These are phyloP conservation scores for Nyssa sinensis DNA, from an alignment of 148 eudicot species.

Conservation along the genomic window DNA sequence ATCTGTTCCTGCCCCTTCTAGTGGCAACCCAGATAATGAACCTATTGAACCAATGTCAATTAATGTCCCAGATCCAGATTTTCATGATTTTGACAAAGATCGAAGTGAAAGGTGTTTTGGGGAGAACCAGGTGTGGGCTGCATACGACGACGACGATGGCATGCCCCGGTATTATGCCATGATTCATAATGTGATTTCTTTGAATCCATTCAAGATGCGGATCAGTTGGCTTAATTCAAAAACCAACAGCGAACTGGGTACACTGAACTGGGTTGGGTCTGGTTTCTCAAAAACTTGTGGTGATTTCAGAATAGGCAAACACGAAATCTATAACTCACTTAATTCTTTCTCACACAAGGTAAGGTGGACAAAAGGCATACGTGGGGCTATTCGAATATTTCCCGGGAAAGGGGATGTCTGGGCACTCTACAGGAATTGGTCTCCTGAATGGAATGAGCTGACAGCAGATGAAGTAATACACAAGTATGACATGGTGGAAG, in stretches of 20 bases:
- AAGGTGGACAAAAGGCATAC: constrained; percentile 46
- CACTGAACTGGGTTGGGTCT: constrained; percentile 38
- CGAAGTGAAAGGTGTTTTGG: constrained; percentile 53
- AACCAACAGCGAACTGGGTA: constrained; percentile 37
- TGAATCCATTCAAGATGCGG: constrained; percentile 53
- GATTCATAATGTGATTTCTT: constrained; percentile 44
- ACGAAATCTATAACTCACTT: constrained; percentile 33
- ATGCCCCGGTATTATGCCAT: constrained; percentile 32
- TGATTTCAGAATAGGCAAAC: constrained; percentile 51
- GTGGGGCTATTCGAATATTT: constrained; percentile 44
- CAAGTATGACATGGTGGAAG: too few relatives aligned
- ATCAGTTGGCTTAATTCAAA: constrained; percentile 64
- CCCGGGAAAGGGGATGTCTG: constrained; percentile 74
- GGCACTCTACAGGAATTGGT: constrained; percentile 75
- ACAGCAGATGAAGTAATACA: constrained; percentile 50
- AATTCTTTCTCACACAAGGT: constrained; percentile 70
- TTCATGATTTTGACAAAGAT: constrained; percentile 60
- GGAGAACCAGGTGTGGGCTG: constrained; percentile 78
- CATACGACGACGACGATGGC: constrained; percentile 67
- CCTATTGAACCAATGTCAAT: constrained; percentile 33
- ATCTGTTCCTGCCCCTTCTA: background rate
- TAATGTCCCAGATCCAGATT: constrained; percentile 59
- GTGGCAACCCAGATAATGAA: constrained; percentile 16
- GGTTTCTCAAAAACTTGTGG: constrained; percentile 61
- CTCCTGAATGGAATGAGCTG: constrained; percentile 65